Evolutionary conservation across 2,329 filamentous ascomycete species (phyloP).

Genomic region (Xylaria sp.): DNA sequence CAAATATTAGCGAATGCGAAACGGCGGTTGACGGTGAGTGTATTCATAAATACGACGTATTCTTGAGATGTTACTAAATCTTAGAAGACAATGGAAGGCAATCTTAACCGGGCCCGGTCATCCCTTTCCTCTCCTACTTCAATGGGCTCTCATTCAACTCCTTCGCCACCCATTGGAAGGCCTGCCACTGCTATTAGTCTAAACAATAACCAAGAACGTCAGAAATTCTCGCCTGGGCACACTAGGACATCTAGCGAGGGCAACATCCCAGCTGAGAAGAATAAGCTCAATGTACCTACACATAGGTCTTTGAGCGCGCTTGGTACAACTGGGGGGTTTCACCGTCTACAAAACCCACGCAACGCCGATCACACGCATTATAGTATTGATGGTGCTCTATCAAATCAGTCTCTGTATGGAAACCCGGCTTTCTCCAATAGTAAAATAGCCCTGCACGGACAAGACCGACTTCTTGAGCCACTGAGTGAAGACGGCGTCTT

Average conservation of each 20-base stretch:
- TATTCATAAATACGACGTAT: conserved; percentile 5
- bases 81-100: conserved; percentile 88
- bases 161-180: conserved; percentile 61
- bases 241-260: conserved; percentile 72
- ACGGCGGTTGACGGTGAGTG: conserved; percentile 81
- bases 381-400: conserved; percentile 47
- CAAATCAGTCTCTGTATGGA: conserved; percentile 40
- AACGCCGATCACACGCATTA: conserved; percentile 57
- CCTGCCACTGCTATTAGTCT: conserved; percentile 53
- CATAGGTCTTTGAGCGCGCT: conserved; percentile 73
- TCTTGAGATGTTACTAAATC: conserved; percentile 42
- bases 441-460: conserved; percentile 54
- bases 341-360: conserved; percentile 59
- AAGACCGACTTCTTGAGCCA: conserved; percentile 62
- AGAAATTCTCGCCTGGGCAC: conserved; percentile 58
- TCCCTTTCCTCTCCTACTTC: conserved; percentile 65
- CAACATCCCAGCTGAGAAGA: conserved; percentile 58
- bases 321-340: conserved; percentile 68
- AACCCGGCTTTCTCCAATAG: conserved; percentile 42
- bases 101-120: conserved; percentile 80
- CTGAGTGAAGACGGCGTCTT: conserved; percentile 64
- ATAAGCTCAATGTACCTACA: conserved; percentile 56
- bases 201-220: conserved; percentile 45
- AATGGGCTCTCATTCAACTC: conserved; percentile 61
- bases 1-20: conserved; percentile 94